phyloP scores from a whole-genome alignment of 1,284 basidiomycete species.

The Sphaerobolus stellatus region DNA sequence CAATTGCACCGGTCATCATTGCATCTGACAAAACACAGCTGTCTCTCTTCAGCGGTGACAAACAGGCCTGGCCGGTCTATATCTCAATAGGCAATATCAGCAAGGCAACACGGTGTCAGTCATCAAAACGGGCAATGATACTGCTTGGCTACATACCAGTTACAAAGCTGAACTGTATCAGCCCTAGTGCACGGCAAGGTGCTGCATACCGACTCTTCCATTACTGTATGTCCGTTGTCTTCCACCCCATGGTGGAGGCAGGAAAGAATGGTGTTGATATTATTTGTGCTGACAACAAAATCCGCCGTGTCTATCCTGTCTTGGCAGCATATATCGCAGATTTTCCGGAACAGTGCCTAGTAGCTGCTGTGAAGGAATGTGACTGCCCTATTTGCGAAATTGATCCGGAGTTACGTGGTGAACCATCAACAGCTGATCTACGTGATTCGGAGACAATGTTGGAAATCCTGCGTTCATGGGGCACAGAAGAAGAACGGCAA shows the following conservation, averaged over 20 bases:
- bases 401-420: conserved; percentile 5
- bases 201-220: conserved; percentile 38
- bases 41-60: conserved; percentile 31
- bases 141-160: conserved; percentile 30
- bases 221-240: conserved; percentile 33
- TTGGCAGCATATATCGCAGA: conserved; percentile 43
- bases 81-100: conserved; percentile 28
- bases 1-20: conserved; percentile 22
- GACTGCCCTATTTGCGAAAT: conserved; percentile 19
- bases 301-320: conserved; percentile 33
- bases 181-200: conserved; percentile 25
- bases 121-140: conserved; percentile 21
- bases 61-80: conserved; percentile 25
- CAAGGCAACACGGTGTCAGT: conserved; percentile 18
- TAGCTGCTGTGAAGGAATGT: conserved; percentile 20
- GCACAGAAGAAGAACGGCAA: background rate
- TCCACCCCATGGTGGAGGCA: conserved; percentile 33
- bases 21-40: conserved; percentile 24
- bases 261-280: conserved; percentile 34
- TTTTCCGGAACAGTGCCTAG: conserved; percentile 40
- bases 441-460: background rate
- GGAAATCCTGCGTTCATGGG: conserved; percentile 3
- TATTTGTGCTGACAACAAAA: conserved; percentile 34
- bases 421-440: conserved; percentile 1
- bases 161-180: conserved; percentile 22